phyloP scores from a whole-genome alignment of 2,329 filamentous ascomycete genomes.

The Aspergillus fructus region DNA sequence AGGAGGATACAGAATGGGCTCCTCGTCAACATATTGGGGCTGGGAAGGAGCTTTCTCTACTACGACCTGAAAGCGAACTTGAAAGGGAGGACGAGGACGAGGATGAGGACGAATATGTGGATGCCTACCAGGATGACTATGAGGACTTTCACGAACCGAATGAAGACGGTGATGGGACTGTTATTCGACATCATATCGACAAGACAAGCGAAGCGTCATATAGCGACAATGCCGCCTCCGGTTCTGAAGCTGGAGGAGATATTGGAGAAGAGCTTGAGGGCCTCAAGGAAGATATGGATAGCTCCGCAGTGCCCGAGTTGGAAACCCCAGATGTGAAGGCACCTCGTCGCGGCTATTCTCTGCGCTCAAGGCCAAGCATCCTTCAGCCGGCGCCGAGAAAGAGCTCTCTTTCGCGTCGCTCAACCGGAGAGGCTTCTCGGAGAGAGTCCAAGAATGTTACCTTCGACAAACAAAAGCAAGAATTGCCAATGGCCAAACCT shows the following conservation, averaged over 20 bases:
- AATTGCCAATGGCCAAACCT: constrained; percentile 10
- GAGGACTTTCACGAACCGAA: constrained; percentile 23
- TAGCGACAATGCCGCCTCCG: constrained; percentile 31
- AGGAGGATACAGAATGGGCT: constrained; percentile 34
- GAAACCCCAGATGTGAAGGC: constrained; percentile 18
- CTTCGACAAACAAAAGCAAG: constrained; percentile 25
- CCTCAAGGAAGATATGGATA: constrained; percentile 43
- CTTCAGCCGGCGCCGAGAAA: constrained; percentile 9
- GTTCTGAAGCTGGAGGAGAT: constrained; percentile 39
- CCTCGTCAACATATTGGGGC: constrained; percentile 21
- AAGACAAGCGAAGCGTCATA: constrained; percentile 29
- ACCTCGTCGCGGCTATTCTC: constrained; percentile 6
- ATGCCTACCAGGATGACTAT: constrained; percentile 27
- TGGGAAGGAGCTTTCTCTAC: constrained; percentile 27
- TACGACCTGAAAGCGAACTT: constrained; percentile 8
- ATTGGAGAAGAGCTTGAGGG: constrained; percentile 47
- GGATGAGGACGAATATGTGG: constrained; percentile 31
- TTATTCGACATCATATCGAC: constrained; percentile 34
- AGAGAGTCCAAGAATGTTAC: constrained; percentile 35
- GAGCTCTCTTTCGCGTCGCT: constrained; percentile 8
- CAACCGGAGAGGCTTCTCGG: constrained; percentile 23
- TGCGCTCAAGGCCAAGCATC: constrained; percentile 14
- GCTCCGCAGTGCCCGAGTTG: constrained; percentile 23
- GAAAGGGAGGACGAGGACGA: constrained; percentile 24
- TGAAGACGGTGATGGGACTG: constrained; percentile 34